Evolutionary conservation across 1,139 yeast genomes (phyloP).

Genomic region (Yamadazyma atlantica): DNA sequence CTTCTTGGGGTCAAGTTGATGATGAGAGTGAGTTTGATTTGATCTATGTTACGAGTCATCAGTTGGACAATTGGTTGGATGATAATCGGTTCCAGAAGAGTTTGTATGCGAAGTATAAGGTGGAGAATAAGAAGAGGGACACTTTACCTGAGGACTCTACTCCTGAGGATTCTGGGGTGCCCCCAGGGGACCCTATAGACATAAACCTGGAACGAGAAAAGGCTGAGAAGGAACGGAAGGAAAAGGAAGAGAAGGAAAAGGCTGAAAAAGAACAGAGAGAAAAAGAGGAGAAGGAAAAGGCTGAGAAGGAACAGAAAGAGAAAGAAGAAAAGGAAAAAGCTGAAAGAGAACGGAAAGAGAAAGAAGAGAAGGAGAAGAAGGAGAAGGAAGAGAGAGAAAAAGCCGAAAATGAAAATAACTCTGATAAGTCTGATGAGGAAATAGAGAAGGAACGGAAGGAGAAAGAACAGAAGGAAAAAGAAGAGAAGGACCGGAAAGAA

Average conservation of each 20-base stretch:
- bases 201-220: too few species aligned
- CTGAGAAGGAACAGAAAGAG: neutral
- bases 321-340: neutral
- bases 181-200: too few species aligned
- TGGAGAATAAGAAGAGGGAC: neutral
- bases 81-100: constrained; percentile 11
- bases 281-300: neutral
- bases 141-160: neutral
- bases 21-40: constrained; percentile 24
- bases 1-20: constrained; percentile 40
- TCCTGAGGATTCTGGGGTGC: too few species aligned
- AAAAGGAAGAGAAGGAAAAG: neutral
- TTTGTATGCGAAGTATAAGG: constrained; percentile 5
- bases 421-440: neutral
- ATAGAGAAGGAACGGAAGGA: too few species aligned
- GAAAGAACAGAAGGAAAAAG: neutral
- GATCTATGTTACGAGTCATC: constrained; percentile 35
- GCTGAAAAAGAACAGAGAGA: neutral
- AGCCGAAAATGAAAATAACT: neutral
- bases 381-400: neutral
- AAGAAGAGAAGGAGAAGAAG: too few species aligned
- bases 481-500: neutral
- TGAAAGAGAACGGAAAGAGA: neutral
- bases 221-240: neutral
- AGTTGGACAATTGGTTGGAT: constrained; percentile 29